Evolutionary conservation across 225 moss, liverwort and hornwort species (phyloP).

Genomic region (Ulota crispa): DNA sequence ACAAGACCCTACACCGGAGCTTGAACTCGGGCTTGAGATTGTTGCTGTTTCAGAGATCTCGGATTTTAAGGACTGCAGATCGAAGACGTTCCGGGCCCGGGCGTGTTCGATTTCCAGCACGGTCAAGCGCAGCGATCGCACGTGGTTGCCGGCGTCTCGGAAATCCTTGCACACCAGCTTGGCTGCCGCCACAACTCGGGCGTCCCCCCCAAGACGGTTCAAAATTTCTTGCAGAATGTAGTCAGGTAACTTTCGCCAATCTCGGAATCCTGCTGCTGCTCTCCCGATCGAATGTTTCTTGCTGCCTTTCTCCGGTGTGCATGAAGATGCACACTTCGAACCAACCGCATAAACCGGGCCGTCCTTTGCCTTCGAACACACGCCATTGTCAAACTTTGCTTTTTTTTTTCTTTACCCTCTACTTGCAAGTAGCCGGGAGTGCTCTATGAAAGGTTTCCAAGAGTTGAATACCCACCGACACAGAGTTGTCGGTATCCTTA

Average conservation of each 20-base stretch:
- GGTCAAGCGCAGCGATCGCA: constrained; percentile 24
- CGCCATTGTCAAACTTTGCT: neutral
- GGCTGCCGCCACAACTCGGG: neutral
- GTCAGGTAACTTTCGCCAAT: neutral
- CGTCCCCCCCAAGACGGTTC: constrained; percentile 30
- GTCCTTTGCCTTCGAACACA: neutral
- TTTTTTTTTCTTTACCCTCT: neutral
- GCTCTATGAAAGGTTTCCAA: too few relatives aligned
- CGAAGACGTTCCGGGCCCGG: neutral
- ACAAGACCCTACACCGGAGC: neutral
- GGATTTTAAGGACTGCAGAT: neutral
- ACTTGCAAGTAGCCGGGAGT: neutral
- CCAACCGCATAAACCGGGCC: too few relatives aligned
- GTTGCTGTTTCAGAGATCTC: neutral
- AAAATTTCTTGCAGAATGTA: constrained; percentile 13
- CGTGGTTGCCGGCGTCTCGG: neutral
- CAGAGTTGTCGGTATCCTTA: neutral
- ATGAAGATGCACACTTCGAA: neutral
- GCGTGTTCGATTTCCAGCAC: constrained; percentile 26
- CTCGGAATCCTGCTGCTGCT: neutral
- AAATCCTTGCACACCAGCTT: constrained; percentile 18
- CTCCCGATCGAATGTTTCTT: neutral
- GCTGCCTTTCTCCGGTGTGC: too few relatives aligned
- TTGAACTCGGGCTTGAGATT: too few relatives aligned
- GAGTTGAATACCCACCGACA: neutral